A percentile compares a stretch with the other conserved stretches of the same genome.
phyloP scores from a whole-genome alignment of 169 alveolate genomes.

The Cystoisospora suis region DNA sequence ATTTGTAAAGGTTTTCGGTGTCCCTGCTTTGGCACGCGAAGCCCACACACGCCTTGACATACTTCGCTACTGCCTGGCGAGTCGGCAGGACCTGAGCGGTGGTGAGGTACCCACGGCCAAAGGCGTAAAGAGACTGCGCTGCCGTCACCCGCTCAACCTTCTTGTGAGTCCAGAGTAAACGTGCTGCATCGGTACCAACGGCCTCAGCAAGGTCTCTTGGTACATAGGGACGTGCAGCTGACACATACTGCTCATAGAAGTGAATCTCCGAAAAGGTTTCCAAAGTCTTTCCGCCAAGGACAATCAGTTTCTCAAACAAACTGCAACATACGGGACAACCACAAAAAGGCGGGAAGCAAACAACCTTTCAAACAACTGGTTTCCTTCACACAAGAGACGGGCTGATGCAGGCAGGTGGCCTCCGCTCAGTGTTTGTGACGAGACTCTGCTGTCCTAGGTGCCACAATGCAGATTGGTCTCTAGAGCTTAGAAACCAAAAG shows the following conservation, averaged over 20 bases:
- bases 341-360: no score
- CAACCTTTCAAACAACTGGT: no score
- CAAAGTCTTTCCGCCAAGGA: constrained; percentile 64
- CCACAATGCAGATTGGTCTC: no score
- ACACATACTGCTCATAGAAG: constrained; percentile 47
- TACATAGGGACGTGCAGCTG: not conserved
- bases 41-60: constrained; percentile 63
- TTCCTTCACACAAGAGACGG: no score
- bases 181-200: constrained; percentile 35
- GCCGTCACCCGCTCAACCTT: constrained; percentile 45
- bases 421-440: no score
- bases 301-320: constrained; percentile 61
- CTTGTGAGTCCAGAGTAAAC: constrained; percentile 61
- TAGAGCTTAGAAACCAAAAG: no score
- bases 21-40: constrained; percentile 49
- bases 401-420: no score
- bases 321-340: no score
- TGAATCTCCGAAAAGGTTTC: constrained; percentile 57
- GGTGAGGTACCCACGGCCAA: constrained; percentile 61
- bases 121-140: constrained; percentile 33
- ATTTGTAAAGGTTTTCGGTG: constrained; percentile 57
- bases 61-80: constrained; percentile 52
- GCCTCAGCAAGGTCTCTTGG: constrained; percentile 38
- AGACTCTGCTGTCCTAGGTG: no score
- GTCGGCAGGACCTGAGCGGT: constrained; percentile 63